These are phyloP conservation scores for Salvia rosmarinus DNA, from an alignment of 257 asterid species.

Conservation along the genomic window DNA sequence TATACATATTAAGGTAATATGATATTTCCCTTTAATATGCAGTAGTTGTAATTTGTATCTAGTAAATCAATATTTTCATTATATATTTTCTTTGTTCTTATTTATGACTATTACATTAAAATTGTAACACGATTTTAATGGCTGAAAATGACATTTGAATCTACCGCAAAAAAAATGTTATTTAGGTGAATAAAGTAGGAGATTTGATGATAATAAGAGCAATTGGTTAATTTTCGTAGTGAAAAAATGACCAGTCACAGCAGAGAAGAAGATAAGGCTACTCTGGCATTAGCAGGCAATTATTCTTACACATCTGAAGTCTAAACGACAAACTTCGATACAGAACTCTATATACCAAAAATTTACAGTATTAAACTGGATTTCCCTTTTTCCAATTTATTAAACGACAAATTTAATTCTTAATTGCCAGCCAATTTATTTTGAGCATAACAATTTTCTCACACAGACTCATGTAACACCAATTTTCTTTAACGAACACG, in stretches of 20 bases:
- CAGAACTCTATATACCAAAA: conserved; percentile 12
- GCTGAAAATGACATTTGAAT: not conserved
- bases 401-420: too few species aligned
- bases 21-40: too few species aligned
- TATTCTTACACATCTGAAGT: conserved; percentile 13
- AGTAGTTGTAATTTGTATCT: too few species aligned
- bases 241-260: conserved; percentile 24
- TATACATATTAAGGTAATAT: too few species aligned
- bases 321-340: conserved; percentile 18
- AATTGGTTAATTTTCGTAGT: conserved; percentile 18
- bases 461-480: not conserved
- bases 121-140: not conserved
- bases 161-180: not conserved
- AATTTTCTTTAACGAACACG: not conserved
- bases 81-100: too few species aligned
- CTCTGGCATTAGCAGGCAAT: conserved; percentile 29
- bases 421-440: too few species aligned
- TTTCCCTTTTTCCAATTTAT: too few species aligned
- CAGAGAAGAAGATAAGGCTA: conserved; percentile 30
- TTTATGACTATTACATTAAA: not conserved
- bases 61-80: too few species aligned
- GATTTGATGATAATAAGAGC: not conserved
- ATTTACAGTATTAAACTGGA: conserved; percentile 4
- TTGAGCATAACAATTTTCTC: not conserved
- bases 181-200: not conserved